Evolutionary conservation across 352 stramenopile species (phyloP), one percentile per base, ranked within the genome.

Genomic region (Phytophthora constricta): DNA sequence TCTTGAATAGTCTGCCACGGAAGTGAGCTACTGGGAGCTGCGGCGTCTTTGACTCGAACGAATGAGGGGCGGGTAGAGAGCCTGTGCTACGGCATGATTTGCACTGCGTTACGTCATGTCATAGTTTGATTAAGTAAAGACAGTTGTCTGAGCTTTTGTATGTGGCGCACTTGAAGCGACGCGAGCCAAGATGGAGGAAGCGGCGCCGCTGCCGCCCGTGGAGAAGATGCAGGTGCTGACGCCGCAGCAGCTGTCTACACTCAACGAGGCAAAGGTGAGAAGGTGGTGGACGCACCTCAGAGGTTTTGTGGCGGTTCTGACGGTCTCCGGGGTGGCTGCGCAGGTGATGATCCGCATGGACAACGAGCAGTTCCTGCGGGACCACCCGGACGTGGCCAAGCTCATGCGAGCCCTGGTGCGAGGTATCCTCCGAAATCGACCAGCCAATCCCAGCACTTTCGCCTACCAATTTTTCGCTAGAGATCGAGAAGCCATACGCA

Each of bases 261-360:
- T 92, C n/a, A 91, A 91, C 55, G 74, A 88, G 8, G 84, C 80
- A 31, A 91, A 90, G 75, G 80, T 88, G 23, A 13, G 41, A 14
- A 2, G 46, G 34, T 13, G 2, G 20, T 62, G 5, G 16, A 4
- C 5, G 31, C 5, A 57, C 27, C 28, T 37, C 31, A 37, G 31
- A 37, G 7, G 31, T 37, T 20, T 33, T 19, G 3, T 22, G 17
- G 25, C 27, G 13, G 19, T 23, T 17, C 39, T 51, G 23, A 22
- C 25, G n/a, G 27, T 74, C 23, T 46, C n/a, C n/a, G n/a, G n/a
- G n/a, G n/a, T n/a, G n/a, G n/a, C n/a, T n/a, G 31, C 19, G 17
- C 57, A 89, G 84, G 80, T 91, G 31, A 89, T 82, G 71, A 92
- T 92, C 49, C 79, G 84, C 50, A 86, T 93, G 73, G 80, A 92